Base-by-base conservation (phyloP, 176 grass and related monocot species). In the Cenchrus purpureus region DNA sequence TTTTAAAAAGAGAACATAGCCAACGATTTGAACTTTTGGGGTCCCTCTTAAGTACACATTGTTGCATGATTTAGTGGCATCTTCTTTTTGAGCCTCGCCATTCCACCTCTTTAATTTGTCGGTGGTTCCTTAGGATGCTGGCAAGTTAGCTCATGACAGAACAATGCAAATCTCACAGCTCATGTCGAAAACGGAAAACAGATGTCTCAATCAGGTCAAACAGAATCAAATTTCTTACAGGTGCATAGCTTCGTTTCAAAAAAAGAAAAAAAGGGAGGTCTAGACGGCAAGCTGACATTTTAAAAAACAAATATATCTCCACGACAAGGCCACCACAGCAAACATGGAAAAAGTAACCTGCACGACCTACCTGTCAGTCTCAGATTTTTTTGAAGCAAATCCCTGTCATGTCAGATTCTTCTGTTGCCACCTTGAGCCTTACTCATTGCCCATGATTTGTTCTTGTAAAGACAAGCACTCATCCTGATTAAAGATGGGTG, bases 291-390 rank as follows among this genome's bases (percentile, higher is more conserved):
- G 22, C 40, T 44, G 40, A 0, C 43, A 20, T n/a, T n/a, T n/a
- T 70, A 3, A 73, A 74, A 12, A 74, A 53, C 71, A 51, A 80
- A 20, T 19, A 78, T 80, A 56, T 88, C 57, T 77, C 13, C 58
- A 42, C 1, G 87, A 79, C 75, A 74, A 65, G 17, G 56, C 75
- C 87, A 84, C 49, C 58, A 13, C 40, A 84, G 12, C 87, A 66
- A 17, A 82, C 6, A 48, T 37, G 72, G 59, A 67, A 67, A 14
- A 14, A n/a, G 57, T 4, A 9, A 28, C 20, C 49, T 67, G 16
- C 57, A 44, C 75, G 61, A 87, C 2, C 55, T 29, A 65, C 49
- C 49, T 12, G 52, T 85, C 64, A 76, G 37, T 34, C 73, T 76
- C 62, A 77, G 64, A 70, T 78, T 49, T 78, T 49, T 50, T 12